Conservation (phyloP, 2,329 filamentous ascomycete species). For the Fusarium albidum region DNA sequence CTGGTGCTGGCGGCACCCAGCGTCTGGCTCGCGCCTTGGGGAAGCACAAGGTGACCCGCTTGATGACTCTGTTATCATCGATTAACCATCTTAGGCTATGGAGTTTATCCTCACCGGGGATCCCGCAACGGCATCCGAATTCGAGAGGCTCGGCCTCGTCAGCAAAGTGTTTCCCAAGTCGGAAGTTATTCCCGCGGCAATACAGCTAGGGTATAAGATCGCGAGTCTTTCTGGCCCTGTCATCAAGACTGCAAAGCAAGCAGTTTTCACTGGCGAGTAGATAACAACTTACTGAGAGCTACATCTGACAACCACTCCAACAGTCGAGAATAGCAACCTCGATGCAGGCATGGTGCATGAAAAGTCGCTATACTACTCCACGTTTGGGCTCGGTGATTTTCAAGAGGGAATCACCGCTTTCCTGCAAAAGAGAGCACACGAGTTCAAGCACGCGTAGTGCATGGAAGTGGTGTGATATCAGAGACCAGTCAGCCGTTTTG, state of each 20-base stretch:
- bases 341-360: constrained; percentile 26
- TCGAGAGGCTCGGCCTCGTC: constrained; percentile 24
- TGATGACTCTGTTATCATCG: neutral
- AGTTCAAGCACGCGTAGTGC: constrained; percentile 10
- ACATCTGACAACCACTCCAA: neutral
- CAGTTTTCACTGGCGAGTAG: constrained; percentile 22
- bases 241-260: constrained; percentile 26
- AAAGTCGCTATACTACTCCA: constrained; percentile 29
- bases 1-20: constrained; percentile 46
- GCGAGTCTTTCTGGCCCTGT: constrained; percentile 22
- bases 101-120: constrained; percentile 29
- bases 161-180: constrained; percentile 25
- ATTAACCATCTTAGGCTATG: constrained; percentile 17
- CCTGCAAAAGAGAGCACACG: constrained; percentile 13
- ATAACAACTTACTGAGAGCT: neutral
- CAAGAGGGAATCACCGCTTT: constrained; percentile 27
- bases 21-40: constrained; percentile 43
- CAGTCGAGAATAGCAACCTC: constrained; percentile 20
- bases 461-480: neutral
- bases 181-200: constrained; percentile 20
- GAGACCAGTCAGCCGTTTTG: too few species aligned
- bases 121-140: constrained; percentile 25
- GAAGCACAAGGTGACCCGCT: constrained; percentile 42
- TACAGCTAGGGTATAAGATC: constrained; percentile 19
- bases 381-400: constrained; percentile 25